A percentile compares a stretch with the other conserved stretches of the same genome.
These are phyloP conservation scores for Magnusiomyces paraingens DNA, from an alignment of 1,139 yeast genomes.

Conservation along the genomic window DNA sequence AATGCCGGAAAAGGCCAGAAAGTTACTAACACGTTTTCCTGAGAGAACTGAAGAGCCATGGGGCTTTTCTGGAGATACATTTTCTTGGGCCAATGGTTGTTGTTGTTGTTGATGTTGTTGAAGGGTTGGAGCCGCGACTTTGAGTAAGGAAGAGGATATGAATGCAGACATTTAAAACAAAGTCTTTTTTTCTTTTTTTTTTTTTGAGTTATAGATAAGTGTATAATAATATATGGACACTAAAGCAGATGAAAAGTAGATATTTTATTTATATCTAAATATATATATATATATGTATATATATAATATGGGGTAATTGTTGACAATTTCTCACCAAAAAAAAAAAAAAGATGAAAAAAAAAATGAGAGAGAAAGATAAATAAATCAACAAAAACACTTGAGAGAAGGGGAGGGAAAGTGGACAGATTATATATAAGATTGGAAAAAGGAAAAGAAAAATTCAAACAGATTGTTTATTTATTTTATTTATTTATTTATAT, in stretches of 20 bases:
- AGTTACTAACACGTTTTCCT: background rate
- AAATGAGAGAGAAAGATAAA: background rate
- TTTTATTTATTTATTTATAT: background rate
- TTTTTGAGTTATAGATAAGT: too few species aligned
- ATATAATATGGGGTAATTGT: background rate
- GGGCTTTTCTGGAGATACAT: too few species aligned
- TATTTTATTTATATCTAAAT: too few species aligned
- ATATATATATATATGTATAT: too few species aligned
- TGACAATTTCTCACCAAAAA: background rate
- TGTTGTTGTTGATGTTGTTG: too few species aligned
- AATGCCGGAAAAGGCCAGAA: background rate
- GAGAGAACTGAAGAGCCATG: too few species aligned
- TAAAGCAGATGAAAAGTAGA: background rate
- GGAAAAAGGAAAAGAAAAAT: background rate
- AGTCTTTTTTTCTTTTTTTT: background rate
- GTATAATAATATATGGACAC: background rate
- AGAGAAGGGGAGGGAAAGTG: too few species aligned
- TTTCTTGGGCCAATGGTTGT: too few species aligned
- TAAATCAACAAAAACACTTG: too few species aligned
- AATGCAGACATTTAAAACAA: background rate
- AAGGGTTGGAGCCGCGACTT: too few species aligned
- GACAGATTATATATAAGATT: background rate
- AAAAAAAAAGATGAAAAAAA: background rate
- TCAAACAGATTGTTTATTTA: background rate
- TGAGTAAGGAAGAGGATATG: background rate